Conservation (phyloP, 2,329 filamentous ascomycete genomes). For the Phialophora tarda region DNA sequence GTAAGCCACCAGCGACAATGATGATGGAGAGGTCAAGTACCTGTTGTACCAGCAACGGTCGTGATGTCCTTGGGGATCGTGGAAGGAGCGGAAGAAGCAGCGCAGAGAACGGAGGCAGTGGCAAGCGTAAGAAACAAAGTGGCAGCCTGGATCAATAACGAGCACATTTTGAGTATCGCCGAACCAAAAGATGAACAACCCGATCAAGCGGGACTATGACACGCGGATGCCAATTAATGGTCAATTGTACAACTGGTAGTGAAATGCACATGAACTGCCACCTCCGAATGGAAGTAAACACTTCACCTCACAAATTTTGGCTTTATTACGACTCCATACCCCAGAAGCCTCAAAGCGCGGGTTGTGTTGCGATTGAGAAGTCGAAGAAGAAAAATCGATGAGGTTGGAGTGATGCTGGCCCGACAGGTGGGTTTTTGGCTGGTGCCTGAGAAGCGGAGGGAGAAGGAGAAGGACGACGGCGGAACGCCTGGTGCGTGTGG, state of each 20-base stretch:
- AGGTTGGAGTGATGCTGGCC: constrained; percentile 5
- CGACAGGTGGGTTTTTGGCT: constrained; percentile 24
- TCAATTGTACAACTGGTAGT: constrained; percentile 15
- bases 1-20: constrained; percentile 17
- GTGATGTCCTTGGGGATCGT: constrained; percentile 27
- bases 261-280: constrained; percentile 16
- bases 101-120: constrained; percentile 26
- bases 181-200: constrained; percentile 9
- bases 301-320: constrained; percentile 12
- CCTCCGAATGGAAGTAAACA: constrained; percentile 20
- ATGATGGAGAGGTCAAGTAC: constrained; percentile 22
- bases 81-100: constrained; percentile 20
- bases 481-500: constrained; percentile 4
- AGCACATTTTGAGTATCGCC: constrained; percentile 27
- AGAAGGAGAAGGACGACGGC: constrained; percentile 2
- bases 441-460: constrained; percentile 24
- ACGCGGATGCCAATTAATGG: constrained; percentile 5
- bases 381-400: constrained; percentile 3
- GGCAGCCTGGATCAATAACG: constrained; percentile 28
- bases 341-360: constrained; percentile 19
- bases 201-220: constrained; percentile 11
- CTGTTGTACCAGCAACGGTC: constrained; percentile 39
- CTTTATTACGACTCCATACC: constrained; percentile 29
- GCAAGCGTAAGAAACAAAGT: constrained; percentile 31
- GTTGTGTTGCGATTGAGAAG: constrained; percentile 1